A percentile compares a stretch with the other conserved stretches of the same genome.
These are phyloP conservation scores for Westerdykella ornata DNA, from an alignment of 2,329 filamentous ascomycete genomes.

Conservation along the genomic window DNA sequence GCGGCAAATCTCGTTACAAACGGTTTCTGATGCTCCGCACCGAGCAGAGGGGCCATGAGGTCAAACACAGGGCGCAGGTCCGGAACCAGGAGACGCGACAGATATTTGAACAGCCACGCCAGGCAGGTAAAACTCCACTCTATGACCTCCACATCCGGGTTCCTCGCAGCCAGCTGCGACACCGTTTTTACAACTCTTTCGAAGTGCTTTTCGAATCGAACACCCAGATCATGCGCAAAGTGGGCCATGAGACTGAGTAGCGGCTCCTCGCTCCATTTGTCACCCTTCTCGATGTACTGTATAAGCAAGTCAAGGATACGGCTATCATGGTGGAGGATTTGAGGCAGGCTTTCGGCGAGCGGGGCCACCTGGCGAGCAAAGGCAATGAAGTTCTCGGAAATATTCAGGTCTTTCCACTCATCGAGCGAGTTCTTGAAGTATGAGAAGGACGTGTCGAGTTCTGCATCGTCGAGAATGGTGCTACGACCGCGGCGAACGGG, in stretches of 20 bases:
- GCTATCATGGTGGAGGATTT: conserved; percentile 85
- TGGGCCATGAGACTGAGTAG: conserved; percentile 82
- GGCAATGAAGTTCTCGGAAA: conserved; percentile 69
- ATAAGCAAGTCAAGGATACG: conserved; percentile 73
- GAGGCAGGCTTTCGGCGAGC: conserved; percentile 80
- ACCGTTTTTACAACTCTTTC: conserved; percentile 67
- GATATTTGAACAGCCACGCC: conserved; percentile 95
- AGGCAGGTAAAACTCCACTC: conserved; percentile 96
- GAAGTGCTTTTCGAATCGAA: conserved; percentile 84
- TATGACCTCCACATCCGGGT: conserved; percentile 78
- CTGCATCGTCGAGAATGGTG: conserved; percentile 73
- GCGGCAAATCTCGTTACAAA: conserved; percentile 90
- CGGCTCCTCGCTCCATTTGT: conserved; percentile 76
- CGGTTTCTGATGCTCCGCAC: conserved; percentile 71
- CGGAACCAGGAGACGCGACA: conserved; percentile 77
- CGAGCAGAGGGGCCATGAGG: conserved; percentile 76
- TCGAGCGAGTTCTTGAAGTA: conserved; percentile 78
- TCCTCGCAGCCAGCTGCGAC: conserved; percentile 67
- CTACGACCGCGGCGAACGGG: conserved; percentile 84
- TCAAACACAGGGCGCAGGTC: conserved; percentile 80
- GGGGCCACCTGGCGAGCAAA: conserved; percentile 71
- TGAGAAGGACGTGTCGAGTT: conserved; percentile 69
- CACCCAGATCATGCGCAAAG: conserved; percentile 88
- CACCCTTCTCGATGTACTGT: conserved; percentile 68
- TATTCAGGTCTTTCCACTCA: conserved; percentile 87